These are phyloP conservation scores for Kluyveromyces starmeri DNA, from an alignment of 805 yeast species.

Conservation along the genomic window DNA sequence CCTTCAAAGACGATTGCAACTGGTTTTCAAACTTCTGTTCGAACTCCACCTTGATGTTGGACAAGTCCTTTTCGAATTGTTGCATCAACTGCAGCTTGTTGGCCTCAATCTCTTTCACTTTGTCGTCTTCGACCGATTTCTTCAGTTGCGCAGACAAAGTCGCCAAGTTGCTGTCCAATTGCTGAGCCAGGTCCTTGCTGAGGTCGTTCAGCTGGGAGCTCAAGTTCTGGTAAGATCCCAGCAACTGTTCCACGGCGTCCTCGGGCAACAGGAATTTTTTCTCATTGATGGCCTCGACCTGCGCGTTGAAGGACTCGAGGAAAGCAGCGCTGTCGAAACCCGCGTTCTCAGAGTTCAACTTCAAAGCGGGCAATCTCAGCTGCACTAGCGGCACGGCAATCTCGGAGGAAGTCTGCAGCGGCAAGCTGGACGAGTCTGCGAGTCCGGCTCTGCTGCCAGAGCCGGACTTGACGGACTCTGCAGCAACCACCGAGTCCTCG, in stretches of 20 bases:
- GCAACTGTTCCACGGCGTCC: slow-evolving; percentile 11
- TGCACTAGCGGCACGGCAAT: slow-evolving; percentile 1
- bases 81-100: slow-evolving; percentile 51
- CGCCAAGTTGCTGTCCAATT: slow-evolving; percentile 10
- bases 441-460: no score
- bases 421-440: no score
- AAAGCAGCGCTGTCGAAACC: not conserved
- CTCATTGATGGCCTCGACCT: slow-evolving; percentile 30
- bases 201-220: slow-evolving; percentile 10
- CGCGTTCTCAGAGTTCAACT: not conserved
- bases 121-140: slow-evolving; percentile 17
- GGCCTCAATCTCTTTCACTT: slow-evolving; percentile 18
- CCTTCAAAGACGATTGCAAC: slow-evolving; percentile 55
- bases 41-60: slow-evolving; percentile 49
- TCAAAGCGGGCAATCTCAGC: slow-evolving; percentile 6
- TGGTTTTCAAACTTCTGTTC: slow-evolving; percentile 50
- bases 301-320: slow-evolving; percentile 26
- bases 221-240: slow-evolving; percentile 12
- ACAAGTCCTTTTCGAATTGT: slow-evolving; percentile 52
- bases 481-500: not conserved
- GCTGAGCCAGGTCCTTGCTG: slow-evolving; percentile 11
- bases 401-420: no score
- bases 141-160: slow-evolving; percentile 14
- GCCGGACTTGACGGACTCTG: not conserved
- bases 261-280: slow-evolving; percentile 25